Percentiles rank a stretch among this genome's conserved stretches.
Conservation (phyloP, 805 yeast genomes). For the Candida rishiriensis region DNA sequence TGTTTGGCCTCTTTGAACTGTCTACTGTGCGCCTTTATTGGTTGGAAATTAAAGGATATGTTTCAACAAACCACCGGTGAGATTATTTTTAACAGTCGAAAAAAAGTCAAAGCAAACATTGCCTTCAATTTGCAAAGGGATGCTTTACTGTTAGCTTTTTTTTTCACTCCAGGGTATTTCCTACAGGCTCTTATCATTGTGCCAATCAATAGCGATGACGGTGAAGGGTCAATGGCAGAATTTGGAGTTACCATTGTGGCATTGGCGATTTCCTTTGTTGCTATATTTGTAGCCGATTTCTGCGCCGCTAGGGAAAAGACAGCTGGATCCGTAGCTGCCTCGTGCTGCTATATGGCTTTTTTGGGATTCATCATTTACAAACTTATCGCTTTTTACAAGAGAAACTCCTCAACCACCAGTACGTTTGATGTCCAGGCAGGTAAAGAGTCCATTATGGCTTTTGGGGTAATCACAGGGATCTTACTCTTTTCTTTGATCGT, state of each 20-base stretch:
- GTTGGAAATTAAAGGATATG: slow-evolving; percentile 9
- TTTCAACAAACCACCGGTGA: slow-evolving; percentile 15
- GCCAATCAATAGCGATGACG: slow-evolving; percentile 31
- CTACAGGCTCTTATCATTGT: slow-evolving; percentile 37
- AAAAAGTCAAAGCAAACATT: slow-evolving; percentile 31
- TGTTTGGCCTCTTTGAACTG: slow-evolving; percentile 33
- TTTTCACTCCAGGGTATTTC: slow-evolving; percentile 42
- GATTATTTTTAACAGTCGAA: slow-evolving; percentile 35
- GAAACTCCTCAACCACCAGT: slow-evolving; percentile 31
- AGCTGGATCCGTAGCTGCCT: slow-evolving; percentile 18
- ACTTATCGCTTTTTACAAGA: slow-evolving; percentile 35
- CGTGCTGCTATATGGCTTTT: slow-evolving; percentile 29
- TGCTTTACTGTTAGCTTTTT: slow-evolving; percentile 27
- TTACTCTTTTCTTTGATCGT: slow-evolving; percentile 28
- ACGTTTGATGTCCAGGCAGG: slow-evolving; percentile 33
- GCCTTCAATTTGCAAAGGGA: slow-evolving; percentile 36
- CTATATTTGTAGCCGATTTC: slow-evolving; percentile 34
- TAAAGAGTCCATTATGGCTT: slow-evolving; percentile 35
- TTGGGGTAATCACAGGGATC: slow-evolving; percentile 36
- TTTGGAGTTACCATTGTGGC: slow-evolving; percentile 27
- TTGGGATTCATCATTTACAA: slow-evolving; percentile 18
- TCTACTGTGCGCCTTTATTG: slow-evolving; percentile 28
- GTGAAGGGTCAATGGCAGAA: too few species aligned
- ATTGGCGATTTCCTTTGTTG: slow-evolving; percentile 23
- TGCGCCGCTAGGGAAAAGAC: slow-evolving; percentile 32